Conservation (phyloP, 768 basidiomycete genomes). For the Coprinopsis cinerea region DNA sequence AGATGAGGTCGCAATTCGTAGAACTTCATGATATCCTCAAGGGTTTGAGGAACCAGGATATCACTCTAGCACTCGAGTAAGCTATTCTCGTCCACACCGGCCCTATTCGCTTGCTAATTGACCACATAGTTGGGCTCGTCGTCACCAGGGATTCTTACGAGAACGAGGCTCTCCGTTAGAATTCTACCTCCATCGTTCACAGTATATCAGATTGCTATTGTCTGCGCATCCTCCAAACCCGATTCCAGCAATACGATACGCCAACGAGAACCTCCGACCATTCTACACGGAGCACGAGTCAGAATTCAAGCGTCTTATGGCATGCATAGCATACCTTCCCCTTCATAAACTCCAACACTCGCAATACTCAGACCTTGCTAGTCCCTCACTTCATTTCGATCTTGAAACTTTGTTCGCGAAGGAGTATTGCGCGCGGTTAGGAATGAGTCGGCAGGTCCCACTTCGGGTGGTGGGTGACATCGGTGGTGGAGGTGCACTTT, state of each 20-base stretch:
- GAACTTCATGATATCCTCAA: conserved; percentile 70
- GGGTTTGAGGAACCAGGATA: conserved; percentile 58
- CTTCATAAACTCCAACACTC: conserved; percentile 57
- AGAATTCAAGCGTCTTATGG: conserved; percentile 68
- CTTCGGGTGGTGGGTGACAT: conserved; percentile 88
- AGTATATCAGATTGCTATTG: conserved; percentile 77
- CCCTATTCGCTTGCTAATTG: conserved; percentile 5
- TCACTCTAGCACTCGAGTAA: conserved; percentile 73
- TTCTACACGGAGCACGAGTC: conserved; percentile 56
- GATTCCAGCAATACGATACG: conserved; percentile 66
- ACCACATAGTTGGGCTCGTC: conserved; percentile 66
- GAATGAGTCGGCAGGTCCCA: conserved; percentile 86
- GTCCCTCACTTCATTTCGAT: conserved; percentile 66
- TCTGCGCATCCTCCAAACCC: conserved; percentile 54
- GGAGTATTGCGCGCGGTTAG: conserved; percentile 83
- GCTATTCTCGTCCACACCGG: no score
- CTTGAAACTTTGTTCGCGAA: conserved; percentile 80
- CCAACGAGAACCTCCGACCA: conserved; percentile 53
- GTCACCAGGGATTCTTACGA: conserved; percentile 60
- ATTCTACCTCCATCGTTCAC: conserved; percentile 86
- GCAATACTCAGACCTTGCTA: conserved; percentile 71
- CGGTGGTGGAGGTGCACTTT: conserved; percentile 86
- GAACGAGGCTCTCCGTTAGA: conserved; percentile 75
- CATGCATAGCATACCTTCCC: conserved; percentile 68
- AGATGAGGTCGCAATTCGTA: conserved; percentile 51